phyloP scores from a whole-genome alignment of 73 alveolate species.

The Blepharisma japonicum region DNA sequence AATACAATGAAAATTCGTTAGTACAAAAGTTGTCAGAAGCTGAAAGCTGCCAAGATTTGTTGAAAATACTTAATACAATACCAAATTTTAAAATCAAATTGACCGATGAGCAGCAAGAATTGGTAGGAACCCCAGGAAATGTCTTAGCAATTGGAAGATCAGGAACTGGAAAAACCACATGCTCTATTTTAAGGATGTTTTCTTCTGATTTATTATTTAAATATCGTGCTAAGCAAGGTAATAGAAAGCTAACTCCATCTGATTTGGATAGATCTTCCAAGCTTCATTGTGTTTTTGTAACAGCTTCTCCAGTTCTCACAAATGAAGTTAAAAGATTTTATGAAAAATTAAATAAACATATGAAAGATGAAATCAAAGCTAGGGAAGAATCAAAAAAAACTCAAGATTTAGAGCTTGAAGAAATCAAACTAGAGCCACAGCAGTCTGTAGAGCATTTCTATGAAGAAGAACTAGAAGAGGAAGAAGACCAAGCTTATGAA shows the following conservation, averaged over 20 bases:
- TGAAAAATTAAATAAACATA: conserved; percentile 43
- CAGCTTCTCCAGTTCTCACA: conserved; percentile 86
- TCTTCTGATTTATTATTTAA: conserved; percentile 67
- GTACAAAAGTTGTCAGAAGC: neutral
- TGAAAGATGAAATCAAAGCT: conserved; percentile 54
- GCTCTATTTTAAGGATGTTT: conserved; percentile 68
- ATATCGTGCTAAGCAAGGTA: conserved; percentile 27
- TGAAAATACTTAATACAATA: conserved; percentile 37
- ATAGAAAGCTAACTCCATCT: conserved; percentile 33
- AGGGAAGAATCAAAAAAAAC: conserved; percentile 30
- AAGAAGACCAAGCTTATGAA: conserved; percentile 38
- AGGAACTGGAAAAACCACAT: conserved; percentile 91
- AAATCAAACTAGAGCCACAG: neutral
- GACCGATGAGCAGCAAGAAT: conserved; percentile 55
- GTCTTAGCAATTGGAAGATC: conserved; percentile 79
- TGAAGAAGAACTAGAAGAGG: neutral
- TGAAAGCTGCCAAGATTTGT: conserved; percentile 20
- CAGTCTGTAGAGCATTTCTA: conserved; percentile 20
- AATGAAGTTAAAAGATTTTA: conserved; percentile 80
- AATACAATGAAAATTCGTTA: neutral
- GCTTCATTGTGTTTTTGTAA: conserved; percentile 62
- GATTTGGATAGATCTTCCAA: conserved; percentile 51
- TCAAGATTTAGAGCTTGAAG: neutral
- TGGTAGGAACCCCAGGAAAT: conserved; percentile 63
- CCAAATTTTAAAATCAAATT: conserved; percentile 54